phyloP scores from a whole-genome alignment of 768 basidiomycete genomes.

The Leccinum longicurvipes region DNA sequence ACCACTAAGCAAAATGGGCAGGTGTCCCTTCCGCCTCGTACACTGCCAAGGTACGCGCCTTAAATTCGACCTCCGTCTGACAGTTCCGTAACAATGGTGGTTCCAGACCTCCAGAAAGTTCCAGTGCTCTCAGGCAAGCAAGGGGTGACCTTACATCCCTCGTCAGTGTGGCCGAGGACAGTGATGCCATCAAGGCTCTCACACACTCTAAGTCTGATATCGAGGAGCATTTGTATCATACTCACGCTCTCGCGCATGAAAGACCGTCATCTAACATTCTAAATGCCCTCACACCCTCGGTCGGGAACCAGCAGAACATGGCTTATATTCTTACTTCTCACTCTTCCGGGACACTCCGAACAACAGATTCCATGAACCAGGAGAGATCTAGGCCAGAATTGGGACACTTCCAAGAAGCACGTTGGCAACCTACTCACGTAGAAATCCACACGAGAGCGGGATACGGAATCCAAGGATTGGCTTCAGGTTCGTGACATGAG shows the following conservation, averaged over 20 bases:
- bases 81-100: neutral
- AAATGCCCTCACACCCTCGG: neutral
- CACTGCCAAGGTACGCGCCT: constrained; percentile 10
- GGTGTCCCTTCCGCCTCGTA: neutral
- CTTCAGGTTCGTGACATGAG: constrained; percentile 9
- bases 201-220: constrained; percentile 10
- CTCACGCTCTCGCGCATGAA: constrained; percentile 2
- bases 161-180: neutral
- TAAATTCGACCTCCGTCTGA: neutral
- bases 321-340: neutral
- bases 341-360: constrained; percentile 2
- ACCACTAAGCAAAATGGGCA: neutral
- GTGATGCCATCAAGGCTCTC: constrained; percentile 1
- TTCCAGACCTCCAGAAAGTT: neutral
- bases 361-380: neutral
- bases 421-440: constrained; percentile 6
- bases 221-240: neutral
- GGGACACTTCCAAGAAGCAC: constrained; percentile 2
- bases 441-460: neutral
- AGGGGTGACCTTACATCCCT: neutral
- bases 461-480: constrained; percentile 15
- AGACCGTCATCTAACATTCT: neutral
- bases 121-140: neutral
- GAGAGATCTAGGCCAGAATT: constrained; percentile 1
- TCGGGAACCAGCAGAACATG: constrained; percentile 1